phyloP scores from a whole-genome alignment of 2,329 filamentous ascomycete species.

The Lachnellula subtilissima region DNA sequence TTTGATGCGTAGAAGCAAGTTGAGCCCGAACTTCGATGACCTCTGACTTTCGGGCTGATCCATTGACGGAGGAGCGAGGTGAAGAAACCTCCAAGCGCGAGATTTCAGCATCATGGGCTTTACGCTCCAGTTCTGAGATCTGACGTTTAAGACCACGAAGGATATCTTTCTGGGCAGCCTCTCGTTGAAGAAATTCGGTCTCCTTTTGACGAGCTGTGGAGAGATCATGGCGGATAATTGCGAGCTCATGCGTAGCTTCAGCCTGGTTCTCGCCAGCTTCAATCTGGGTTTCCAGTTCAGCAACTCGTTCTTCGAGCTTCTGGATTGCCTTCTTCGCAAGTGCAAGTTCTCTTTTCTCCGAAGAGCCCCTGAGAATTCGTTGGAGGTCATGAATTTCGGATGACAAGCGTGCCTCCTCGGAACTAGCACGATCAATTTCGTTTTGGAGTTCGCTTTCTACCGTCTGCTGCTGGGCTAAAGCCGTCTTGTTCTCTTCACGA shows the following conservation, averaged over 20 bases:
- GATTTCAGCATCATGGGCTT: constrained; percentile 60
- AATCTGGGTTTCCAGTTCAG: constrained; percentile 40
- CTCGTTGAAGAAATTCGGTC: constrained; percentile 59
- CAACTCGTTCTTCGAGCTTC: constrained; percentile 55
- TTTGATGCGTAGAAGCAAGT: constrained; percentile 54
- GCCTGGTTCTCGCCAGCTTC: constrained; percentile 35
- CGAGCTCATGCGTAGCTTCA: constrained; percentile 49
- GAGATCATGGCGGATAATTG: constrained; percentile 58
- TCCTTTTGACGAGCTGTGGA: constrained; percentile 61
- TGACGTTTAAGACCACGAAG: constrained; percentile 61
- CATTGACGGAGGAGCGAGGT: constrained; percentile 43
- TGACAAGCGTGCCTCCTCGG: constrained; percentile 60
- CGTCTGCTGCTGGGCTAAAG: constrained; percentile 52
- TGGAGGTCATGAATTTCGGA: constrained; percentile 52
- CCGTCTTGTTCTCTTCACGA: constrained; percentile 56
- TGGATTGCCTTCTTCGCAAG: constrained; percentile 56
- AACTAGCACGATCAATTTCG: constrained; percentile 60
- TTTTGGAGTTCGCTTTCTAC: constrained; percentile 60
- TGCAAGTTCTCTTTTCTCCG: constrained; percentile 41
- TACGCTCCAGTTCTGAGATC: constrained; percentile 61
- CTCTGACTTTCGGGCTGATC: constrained; percentile 53
- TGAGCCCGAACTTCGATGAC: constrained; percentile 55
- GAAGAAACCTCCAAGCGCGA: constrained; percentile 44
- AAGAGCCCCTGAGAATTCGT: constrained; percentile 31
- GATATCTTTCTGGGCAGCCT: constrained; percentile 56